These are phyloP conservation scores for Naganishia cerealis DNA, from an alignment of 1,284 basidiomycete genomes.

Conservation along the genomic window DNA sequence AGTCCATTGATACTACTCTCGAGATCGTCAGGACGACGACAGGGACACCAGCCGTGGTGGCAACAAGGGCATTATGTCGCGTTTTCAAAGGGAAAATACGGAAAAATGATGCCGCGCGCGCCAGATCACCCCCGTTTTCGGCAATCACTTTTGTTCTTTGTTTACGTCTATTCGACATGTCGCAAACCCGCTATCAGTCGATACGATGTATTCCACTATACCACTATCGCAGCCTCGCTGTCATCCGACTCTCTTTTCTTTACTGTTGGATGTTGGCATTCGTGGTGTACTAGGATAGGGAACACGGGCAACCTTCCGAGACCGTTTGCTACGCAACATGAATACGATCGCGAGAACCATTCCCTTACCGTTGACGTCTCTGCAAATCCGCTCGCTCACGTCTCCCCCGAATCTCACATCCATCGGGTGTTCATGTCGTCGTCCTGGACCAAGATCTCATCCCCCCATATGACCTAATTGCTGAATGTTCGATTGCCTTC, in stretches of 20 bases:
- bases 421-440: conserved; percentile 16
- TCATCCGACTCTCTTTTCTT: not conserved
- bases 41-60: conserved; percentile 16
- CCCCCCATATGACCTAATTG: not conserved
- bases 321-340: conserved; percentile 25
- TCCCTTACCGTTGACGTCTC: conserved; percentile 11
- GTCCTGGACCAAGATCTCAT: not conserved
- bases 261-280: conserved; percentile 7
- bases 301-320: conserved; percentile 25
- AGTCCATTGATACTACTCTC: conserved; percentile 38
- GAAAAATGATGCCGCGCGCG: conserved; percentile 27
- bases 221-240: conserved; percentile 1
- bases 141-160: not conserved
- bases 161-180: conserved; percentile 9
- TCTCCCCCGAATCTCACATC: not conserved
- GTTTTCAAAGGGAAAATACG: conserved; percentile 18
- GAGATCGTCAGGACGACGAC: conserved; percentile 27
- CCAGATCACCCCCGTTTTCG: conserved; percentile 11
- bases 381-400: conserved; percentile 4
- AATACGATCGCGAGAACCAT: conserved; percentile 24
- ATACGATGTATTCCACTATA: not conserved
- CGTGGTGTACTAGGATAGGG: conserved; percentile 29
- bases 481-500: conserved; percentile 23
- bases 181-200: not conserved
- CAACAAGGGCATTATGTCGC: conserved; percentile 18